phyloP scores from a whole-genome alignment of 352 stramenopile genomes.

The Elongisporangium undulatum region DNA sequence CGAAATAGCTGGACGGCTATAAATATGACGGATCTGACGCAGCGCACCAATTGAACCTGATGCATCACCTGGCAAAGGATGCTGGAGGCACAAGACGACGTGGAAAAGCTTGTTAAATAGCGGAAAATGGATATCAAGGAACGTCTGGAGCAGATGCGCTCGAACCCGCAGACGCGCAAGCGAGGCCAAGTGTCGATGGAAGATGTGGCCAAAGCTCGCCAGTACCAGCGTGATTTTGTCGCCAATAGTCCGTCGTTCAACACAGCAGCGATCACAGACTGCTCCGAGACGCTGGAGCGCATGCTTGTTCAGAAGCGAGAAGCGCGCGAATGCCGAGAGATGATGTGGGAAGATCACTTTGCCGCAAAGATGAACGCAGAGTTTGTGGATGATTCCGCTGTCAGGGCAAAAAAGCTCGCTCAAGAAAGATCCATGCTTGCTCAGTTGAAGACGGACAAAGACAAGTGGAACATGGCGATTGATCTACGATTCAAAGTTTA shows the following conservation, averaged over 20 bases:
- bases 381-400: slow-evolving; percentile 5
- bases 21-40: neutral
- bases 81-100: neutral
- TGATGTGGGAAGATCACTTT: slow-evolving; percentile 67
- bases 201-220: slow-evolving; percentile 26
- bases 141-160: slow-evolving; percentile 38
- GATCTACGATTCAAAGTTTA: slow-evolving; percentile 45
- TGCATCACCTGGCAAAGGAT: neutral
- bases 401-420: slow-evolving; percentile 35
- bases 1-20: neutral
- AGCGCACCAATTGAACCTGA: neutral
- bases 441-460: slow-evolving; percentile 41
- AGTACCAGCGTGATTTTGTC: slow-evolving; percentile 45
- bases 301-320: slow-evolving; percentile 42
- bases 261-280: slow-evolving; percentile 40
- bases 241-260: slow-evolving; percentile 30
- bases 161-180: slow-evolving; percentile 31
- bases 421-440: slow-evolving; percentile 52
- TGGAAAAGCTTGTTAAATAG: neutral
- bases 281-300: slow-evolving; percentile 35
- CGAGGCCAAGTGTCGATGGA: slow-evolving; percentile 44
- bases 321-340: slow-evolving; percentile 45
- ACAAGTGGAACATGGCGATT: slow-evolving; percentile 75
- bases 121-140: slow-evolving; percentile 24
- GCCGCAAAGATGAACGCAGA: slow-evolving; percentile 21